Conservation (phyloP, 2,329 filamentous ascomycete genomes). For the Fusarium citri region DNA sequence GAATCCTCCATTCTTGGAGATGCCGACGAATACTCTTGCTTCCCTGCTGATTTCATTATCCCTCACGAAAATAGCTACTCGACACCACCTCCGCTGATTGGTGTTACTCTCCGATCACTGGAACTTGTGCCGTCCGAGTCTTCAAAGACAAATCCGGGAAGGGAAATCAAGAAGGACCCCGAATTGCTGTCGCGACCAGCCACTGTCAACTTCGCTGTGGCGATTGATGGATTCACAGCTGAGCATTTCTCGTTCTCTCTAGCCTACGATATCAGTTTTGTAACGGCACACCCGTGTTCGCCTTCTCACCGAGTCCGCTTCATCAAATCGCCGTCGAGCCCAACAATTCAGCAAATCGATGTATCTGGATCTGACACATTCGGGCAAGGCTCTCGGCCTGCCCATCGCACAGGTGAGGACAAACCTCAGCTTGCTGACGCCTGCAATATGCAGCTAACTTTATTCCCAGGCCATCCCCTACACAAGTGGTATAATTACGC, state of each 20-base stretch:
- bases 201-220: slow-evolving; percentile 51
- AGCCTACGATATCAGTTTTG: slow-evolving; percentile 70
- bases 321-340: slow-evolving; percentile 69
- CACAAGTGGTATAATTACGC: slow-evolving; percentile 73
- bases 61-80: slow-evolving; percentile 67
- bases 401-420: slow-evolving; percentile 60
- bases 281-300: slow-evolving; percentile 74
- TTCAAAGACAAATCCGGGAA: slow-evolving; percentile 52
- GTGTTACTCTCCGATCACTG: slow-evolving; percentile 63
- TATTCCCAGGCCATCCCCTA: slow-evolving; percentile 65
- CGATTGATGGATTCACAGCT: slow-evolving; percentile 54
- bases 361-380: slow-evolving; percentile 59
- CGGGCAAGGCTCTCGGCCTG: slow-evolving; percentile 59
- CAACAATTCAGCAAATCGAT: slow-evolving; percentile 68
- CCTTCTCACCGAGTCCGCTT: slow-evolving; percentile 68
- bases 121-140: slow-evolving; percentile 61
- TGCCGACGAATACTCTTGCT: slow-evolving; percentile 63
- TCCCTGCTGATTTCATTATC: slow-evolving; percentile 72
- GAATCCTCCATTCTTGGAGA: slow-evolving; percentile 71
- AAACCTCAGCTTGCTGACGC: background rate
- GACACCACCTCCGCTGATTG: slow-evolving; percentile 60
- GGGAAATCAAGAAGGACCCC: slow-evolving; percentile 43
- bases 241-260: slow-evolving; percentile 60
- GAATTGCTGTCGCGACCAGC: slow-evolving; percentile 53
- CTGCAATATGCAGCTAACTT: slow-evolving; percentile 22